These are phyloP conservation scores for Carex littledalei DNA, from an alignment of 176 grass and related monocot genomes.

Conservation along the genomic window DNA sequence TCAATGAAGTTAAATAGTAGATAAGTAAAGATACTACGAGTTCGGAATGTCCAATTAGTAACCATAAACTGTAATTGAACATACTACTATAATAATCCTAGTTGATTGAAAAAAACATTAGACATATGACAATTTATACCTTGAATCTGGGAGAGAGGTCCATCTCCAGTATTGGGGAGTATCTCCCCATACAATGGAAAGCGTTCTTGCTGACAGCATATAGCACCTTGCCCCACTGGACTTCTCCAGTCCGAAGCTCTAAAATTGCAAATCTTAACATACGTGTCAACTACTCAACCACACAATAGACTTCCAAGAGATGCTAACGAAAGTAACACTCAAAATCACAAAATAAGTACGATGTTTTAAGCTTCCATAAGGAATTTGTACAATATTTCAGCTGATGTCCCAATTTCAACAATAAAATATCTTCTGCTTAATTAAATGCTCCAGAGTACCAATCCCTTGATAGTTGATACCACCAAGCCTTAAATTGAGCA, in stretches of 20 bases:
- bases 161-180: slow-evolving; percentile 37
- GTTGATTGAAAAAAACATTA: not conserved
- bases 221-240: slow-evolving; percentile 52
- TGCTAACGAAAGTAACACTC: not conserved
- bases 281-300: not conserved
- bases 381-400: not conserved
- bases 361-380: not conserved
- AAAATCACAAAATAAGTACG: not conserved
- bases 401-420: not conserved
- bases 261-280: not conserved
- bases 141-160: slow-evolving; percentile 33
- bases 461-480: not conserved
- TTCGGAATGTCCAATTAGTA: not conserved
- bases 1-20: not conserved
- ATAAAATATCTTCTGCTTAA: not conserved
- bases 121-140: slow-evolving; percentile 13
- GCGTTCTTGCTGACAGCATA: slow-evolving; percentile 43
- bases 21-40: not conserved
- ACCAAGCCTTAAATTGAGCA: not conserved
- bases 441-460: not conserved
- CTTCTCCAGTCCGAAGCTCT: slow-evolving; percentile 49
- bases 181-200: slow-evolving; percentile 39
- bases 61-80: not conserved
- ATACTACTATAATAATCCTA: not conserved
- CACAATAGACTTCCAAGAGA: not conserved